Conservation (phyloP, 2,329 filamentous ascomycete species). For the Magnaporthiopsis poae region DNA sequence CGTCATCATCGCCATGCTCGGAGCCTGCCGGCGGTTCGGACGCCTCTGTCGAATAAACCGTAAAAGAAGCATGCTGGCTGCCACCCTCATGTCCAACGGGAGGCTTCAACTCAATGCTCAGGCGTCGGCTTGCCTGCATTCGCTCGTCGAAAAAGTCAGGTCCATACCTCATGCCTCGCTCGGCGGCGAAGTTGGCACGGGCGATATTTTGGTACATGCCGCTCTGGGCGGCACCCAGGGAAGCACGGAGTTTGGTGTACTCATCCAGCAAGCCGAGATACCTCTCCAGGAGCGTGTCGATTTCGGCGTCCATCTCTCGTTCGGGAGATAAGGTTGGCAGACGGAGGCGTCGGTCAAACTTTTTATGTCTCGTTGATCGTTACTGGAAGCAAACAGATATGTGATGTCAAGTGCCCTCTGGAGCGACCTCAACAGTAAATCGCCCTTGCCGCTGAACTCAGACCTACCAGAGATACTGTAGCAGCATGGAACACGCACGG, state of each 20-base stretch:
- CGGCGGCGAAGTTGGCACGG: slow-evolving; percentile 65
- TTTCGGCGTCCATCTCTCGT: not conserved
- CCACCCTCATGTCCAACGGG: not conserved
- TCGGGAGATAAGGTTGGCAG: not conserved
- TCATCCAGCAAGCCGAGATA: slow-evolving; percentile 59
- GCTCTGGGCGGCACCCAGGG: slow-evolving; percentile 44
- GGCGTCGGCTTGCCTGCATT: slow-evolving; percentile 51
- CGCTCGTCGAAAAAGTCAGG: slow-evolving; percentile 63
- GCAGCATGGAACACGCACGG: not conserved
- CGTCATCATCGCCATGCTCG: slow-evolving; percentile 4
- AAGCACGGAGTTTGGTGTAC: slow-evolving; percentile 50
- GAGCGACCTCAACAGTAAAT: not conserved
- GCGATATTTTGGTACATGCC: slow-evolving; percentile 52
- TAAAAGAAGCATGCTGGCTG: slow-evolving; percentile 1
- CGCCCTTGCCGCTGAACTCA: too few species aligned
- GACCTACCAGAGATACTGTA: not conserved
- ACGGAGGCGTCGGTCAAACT: too few species aligned
- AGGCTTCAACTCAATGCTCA: slow-evolving; percentile 23
- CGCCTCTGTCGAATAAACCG: not conserved
- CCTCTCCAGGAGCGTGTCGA: slow-evolving; percentile 54
- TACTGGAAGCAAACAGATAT: not conserved
- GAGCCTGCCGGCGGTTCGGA: not conserved
- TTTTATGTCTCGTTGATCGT: not conserved
- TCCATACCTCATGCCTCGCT: slow-evolving; percentile 55
- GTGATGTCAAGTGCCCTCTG: not conserved